A percentile compares a stretch with the other conserved stretches of the same genome.
Conservation (phyloP, 768 basidiomycete species). For the Tubosaeta sp. region DNA sequence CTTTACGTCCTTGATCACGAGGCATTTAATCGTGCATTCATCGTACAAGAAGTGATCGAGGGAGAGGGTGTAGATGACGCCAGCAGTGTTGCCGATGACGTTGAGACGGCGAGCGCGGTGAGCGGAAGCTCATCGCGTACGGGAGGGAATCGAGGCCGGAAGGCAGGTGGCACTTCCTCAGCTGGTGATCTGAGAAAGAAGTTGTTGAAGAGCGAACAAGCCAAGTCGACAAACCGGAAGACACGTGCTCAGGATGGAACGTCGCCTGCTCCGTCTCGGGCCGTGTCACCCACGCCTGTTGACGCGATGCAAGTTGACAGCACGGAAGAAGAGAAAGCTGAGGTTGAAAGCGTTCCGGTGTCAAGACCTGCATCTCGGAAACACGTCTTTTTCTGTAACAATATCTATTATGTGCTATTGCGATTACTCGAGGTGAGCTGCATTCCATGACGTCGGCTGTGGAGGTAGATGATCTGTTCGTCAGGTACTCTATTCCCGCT, state of each 20-base stretch:
- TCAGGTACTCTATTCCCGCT: conserved; percentile 78
- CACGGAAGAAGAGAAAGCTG: conserved; percentile 25
- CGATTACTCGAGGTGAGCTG: conserved; percentile 77
- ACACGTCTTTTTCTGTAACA: conserved; percentile 82
- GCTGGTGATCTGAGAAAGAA: conserved; percentile 75
- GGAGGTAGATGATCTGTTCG: background rate
- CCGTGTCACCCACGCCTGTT: conserved; percentile 55
- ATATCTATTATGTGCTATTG: conserved; percentile 79
- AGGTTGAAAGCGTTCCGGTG: conserved; percentile 11
- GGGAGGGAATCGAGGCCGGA: conserved; percentile 40
- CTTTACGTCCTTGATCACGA: conserved; percentile 73
- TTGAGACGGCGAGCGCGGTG: conserved; percentile 30
- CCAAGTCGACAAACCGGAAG: conserved; percentile 61
- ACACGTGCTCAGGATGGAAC: conserved; percentile 51
- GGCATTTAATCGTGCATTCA: conserved; percentile 66
- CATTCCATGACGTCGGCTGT: background rate
- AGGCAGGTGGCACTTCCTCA: conserved; percentile 35
- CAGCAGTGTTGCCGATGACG: conserved; percentile 34
- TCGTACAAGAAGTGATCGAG: conserved; percentile 58
- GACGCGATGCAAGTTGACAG: conserved; percentile 38
- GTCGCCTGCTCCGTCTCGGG: conserved; percentile 54
- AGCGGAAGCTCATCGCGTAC: conserved; percentile 25
- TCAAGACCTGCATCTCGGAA: conserved; percentile 39
- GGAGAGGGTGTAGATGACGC: conserved; percentile 52
- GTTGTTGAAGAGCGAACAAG: conserved; percentile 76